Conservation (phyloP, 2,329 filamentous ascomycete genomes). For the Trichoderma sp. region DNA sequence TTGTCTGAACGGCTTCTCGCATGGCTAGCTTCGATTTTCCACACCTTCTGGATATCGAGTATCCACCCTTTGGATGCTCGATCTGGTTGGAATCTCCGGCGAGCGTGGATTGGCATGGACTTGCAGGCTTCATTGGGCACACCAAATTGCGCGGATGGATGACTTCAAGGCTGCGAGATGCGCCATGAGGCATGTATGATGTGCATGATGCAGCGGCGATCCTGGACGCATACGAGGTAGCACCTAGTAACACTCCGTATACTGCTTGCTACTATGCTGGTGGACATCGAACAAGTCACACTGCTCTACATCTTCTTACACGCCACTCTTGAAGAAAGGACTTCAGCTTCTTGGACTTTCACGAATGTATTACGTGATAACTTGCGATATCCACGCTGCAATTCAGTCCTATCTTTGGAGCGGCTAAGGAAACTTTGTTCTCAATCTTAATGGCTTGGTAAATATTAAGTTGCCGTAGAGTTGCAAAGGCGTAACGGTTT, state of each 20-base stretch:
- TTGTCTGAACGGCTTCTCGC: neutral
- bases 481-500: neutral
- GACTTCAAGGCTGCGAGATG: neutral
- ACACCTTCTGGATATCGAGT: neutral
- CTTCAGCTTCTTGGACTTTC: neutral
- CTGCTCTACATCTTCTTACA: neutral
- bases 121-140: neutral
- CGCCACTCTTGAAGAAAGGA: neutral
- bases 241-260: neutral
- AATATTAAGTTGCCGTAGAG: neutral
- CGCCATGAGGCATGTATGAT: neutral
- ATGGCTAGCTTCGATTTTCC: slow-evolving; percentile 5
- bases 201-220: neutral
- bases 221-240: neutral
- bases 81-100: neutral
- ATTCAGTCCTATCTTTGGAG: neutral
- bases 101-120: neutral
- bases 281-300: neutral
- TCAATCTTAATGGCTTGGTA: neutral
- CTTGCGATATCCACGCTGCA: neutral
- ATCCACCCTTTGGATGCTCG: neutral
- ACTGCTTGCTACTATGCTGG: neutral
- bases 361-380: neutral
- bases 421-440: neutral
- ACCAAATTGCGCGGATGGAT: neutral